These are phyloP conservation scores for Diphasiastrum complanatum DNA, from an alignment of 83 land plant species.

Conservation along the genomic window DNA sequence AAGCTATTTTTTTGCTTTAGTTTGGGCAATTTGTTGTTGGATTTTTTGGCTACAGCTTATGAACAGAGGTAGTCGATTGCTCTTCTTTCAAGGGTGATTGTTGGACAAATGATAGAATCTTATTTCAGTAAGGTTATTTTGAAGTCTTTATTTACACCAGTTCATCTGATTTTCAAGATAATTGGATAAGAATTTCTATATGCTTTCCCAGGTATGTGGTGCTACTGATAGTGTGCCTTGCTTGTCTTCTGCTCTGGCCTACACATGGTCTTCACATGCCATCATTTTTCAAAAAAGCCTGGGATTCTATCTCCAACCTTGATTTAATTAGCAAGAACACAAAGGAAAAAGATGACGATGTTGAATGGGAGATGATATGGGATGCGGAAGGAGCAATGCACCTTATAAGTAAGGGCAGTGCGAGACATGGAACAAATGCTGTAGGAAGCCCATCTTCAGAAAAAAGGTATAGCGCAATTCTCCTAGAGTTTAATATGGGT, in stretches of 20 bases:
- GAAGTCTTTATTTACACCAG: background rate
- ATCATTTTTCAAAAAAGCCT: conserved; percentile 3
- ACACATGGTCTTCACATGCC: conserved; percentile 32
- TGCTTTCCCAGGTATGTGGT: conserved; percentile 49
- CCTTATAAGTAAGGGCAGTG: conserved; percentile 50
- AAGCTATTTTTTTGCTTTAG: too few species aligned
- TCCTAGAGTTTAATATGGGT: background rate
- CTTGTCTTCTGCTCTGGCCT: conserved; percentile 53
- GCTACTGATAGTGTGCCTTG: conserved; percentile 42
- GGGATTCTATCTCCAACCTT: conserved; percentile 5
- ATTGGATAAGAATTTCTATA: background rate
- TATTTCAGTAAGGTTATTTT: background rate
- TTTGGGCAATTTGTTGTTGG: too few species aligned
- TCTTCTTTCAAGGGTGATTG: too few species aligned
- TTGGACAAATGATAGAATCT: background rate
- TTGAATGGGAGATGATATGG: conserved; percentile 93
- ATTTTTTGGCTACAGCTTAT: too few species aligned
- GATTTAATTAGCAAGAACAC: conserved; percentile 35
- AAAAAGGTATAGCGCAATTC: conserved; percentile 16
- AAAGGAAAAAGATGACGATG: conserved; percentile 66
- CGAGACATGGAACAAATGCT: conserved; percentile 13
- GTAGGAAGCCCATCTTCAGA: conserved; percentile 7
- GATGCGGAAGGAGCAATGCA: conserved; percentile 96
- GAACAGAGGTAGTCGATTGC: too few species aligned
- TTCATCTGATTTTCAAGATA: background rate